These are phyloP conservation scores for Apiotrichum domesticum DNA, from an alignment of 1,284 basidiomycete species.

Conservation along the genomic window DNA sequence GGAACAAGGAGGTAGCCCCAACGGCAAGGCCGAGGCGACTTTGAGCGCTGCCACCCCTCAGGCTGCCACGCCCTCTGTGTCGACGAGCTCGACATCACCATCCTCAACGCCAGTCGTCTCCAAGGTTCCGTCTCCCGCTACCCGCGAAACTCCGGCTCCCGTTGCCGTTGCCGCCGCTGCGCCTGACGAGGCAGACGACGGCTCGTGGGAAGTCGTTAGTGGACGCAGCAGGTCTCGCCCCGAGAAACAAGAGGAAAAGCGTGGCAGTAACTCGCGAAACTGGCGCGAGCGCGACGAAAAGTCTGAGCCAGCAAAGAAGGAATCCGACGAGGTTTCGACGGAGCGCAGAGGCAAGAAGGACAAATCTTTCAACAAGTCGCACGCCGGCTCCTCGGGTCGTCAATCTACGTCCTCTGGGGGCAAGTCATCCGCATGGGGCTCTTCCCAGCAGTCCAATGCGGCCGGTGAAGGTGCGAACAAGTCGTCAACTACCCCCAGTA, in stretches of 20 bases:
- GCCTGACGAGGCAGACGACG: slow-evolving; percentile 8
- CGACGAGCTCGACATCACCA: slow-evolving; percentile 5
- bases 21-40: background rate
- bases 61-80: background rate
- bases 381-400: background rate
- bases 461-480: background rate
- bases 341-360: slow-evolving; percentile 14
- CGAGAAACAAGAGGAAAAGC: slow-evolving; percentile 22
- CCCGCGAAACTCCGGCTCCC: background rate
- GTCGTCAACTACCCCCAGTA: background rate
- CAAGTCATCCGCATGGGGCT: background rate
- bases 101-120: slow-evolving; percentile 2
- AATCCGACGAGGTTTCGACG: slow-evolving; percentile 3
- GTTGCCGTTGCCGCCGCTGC: background rate
- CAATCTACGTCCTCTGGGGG: background rate
- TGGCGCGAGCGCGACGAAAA: slow-evolving; percentile 19
- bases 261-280: slow-evolving; percentile 31
- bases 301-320: slow-evolving; percentile 4
- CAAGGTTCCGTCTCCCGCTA: background rate
- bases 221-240: slow-evolving; percentile 12
- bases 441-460: too few species aligned
- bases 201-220: slow-evolving; percentile 14
- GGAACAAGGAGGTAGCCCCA: slow-evolving; percentile 10
- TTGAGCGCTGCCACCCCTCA: background rate
- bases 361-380: background rate